Evolutionary conservation across 2,329 filamentous ascomycete species (phyloP).

Genomic region (Phialemoniopsis sp.): DNA sequence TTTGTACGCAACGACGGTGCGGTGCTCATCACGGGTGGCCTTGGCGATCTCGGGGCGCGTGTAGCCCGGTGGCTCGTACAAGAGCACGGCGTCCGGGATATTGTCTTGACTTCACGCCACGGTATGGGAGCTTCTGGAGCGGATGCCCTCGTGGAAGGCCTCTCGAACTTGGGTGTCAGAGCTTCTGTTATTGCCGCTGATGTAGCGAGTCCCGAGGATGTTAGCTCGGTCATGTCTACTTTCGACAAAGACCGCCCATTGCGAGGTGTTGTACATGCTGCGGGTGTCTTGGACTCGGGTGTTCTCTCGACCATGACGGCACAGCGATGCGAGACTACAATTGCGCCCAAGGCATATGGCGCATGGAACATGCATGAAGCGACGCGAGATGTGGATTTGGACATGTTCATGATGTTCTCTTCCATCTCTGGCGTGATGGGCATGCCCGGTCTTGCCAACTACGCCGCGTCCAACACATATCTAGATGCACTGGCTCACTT

Average conservation of each 20-base stretch:
- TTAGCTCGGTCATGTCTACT: slow-evolving; percentile 14
- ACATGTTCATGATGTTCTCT: slow-evolving; percentile 24
- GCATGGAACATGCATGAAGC: slow-evolving; percentile 22
- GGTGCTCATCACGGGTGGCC: slow-evolving; percentile 20
- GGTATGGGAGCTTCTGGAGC: slow-evolving; percentile 18
- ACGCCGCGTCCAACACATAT: slow-evolving; percentile 35
- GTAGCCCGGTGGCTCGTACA: slow-evolving; percentile 18
- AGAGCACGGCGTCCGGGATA: slow-evolving; percentile 16
- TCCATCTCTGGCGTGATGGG: slow-evolving; percentile 23
- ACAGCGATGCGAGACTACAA: slow-evolving; percentile 13
- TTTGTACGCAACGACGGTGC: slow-evolving; percentile 16
- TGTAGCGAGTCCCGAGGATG: slow-evolving; percentile 13
- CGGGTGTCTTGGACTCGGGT: slow-evolving; percentile 18
- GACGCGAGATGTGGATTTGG: slow-evolving; percentile 9
- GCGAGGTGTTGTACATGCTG: slow-evolving; percentile 22
- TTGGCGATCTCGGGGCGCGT: slow-evolving; percentile 18
- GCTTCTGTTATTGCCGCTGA: slow-evolving; percentile 16
- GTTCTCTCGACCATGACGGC: slow-evolving; percentile 19
- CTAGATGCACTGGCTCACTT: slow-evolving; percentile 32
- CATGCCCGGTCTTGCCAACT: slow-evolving; percentile 30
- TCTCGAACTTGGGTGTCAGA: slow-evolving; percentile 13
- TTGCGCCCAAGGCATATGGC: slow-evolving; percentile 23
- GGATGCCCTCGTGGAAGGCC: slow-evolving; percentile 13
- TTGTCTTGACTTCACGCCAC: slow-evolving; percentile 20
- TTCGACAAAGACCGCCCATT: slow-evolving; percentile 19